Evolutionary conservation across 306 rosid genomes (phyloP), one percentile per base, ranked within the genome.

Genomic region (Prosopis cineraria): DNA sequence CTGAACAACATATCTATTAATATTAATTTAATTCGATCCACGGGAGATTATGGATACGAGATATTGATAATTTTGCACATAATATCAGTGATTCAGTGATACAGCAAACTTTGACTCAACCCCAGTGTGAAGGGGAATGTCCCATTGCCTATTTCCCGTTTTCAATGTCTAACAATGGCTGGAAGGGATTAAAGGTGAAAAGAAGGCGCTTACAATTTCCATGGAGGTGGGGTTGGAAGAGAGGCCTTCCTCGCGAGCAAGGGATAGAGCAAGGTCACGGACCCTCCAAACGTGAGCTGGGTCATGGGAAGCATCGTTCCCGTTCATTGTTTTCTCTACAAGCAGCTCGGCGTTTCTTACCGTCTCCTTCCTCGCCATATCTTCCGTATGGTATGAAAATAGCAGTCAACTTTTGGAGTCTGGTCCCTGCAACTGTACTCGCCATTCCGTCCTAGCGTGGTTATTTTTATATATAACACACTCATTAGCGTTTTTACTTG

Each of bases 291-390:
- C 98, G 41, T 94, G 98, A 1, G 91, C 83, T 1, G 96, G 86
- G 69, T 94, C 97, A 66, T 92, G 98, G 3, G 98, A 94, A 9
- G 97, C 93, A 24, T 92, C 98, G 85, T 94, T 90, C 50, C 87
- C 96, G 40, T 77, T 80, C 97, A 92, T 94, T 17, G 74, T 53
- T 73, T 73, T 84, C 83, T 73, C 89, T 29, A 94, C 98, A 72
- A 92, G 76, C 53, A 79, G 66, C 89, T 92, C 97, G 27, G 97
- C 97, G 4, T 88, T 90, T 60, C 78, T 89, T 81, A 87, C 87
- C 1, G 84, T 85, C 82, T 82, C 91, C 65, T 59, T 75, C 68
- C 83, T 80, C 14, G 80, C 92, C 93, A 87, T 81, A 1, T 62
- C 75, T 33, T 22, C 12, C 33, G 19, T 3, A 3, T 0, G 10